phyloP scores from a whole-genome alignment of 805 yeast genomes.

The Monosporozyma yasuniensis region DNA sequence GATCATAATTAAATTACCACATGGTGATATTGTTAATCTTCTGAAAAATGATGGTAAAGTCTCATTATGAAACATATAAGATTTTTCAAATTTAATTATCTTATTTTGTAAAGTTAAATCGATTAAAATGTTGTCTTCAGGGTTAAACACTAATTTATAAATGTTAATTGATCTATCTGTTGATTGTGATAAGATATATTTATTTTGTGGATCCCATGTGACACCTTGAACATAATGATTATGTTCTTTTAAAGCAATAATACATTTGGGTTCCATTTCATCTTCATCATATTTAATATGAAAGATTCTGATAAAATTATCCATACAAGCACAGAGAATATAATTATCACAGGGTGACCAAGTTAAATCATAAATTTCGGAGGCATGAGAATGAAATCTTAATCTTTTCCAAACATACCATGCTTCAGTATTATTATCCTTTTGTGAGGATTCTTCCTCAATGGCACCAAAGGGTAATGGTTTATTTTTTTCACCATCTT shows the following conservation, averaged over 20 bases:
- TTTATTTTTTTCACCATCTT: constrained; percentile 47
- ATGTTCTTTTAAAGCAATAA: constrained; percentile 42
- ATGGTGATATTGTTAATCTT: constrained; percentile 78
- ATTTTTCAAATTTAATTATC: constrained; percentile 47
- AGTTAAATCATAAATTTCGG: constrained; percentile 80
- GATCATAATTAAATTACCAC: constrained; percentile 70
- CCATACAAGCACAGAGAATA: constrained; percentile 87
- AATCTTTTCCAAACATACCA: constrained; percentile 50
- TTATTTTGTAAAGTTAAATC: constrained; percentile 30
- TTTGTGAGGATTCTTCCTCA: constrained; percentile 22
- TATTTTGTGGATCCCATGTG: constrained; percentile 83
- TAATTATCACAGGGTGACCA: constrained; percentile 85
- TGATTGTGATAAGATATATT: constrained; percentile 74
- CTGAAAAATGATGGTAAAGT: constrained; percentile 86
- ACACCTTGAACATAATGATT: constrained; percentile 92
- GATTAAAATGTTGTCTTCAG: constrained; percentile 7
- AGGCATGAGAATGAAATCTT: constrained; percentile 46
- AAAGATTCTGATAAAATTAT: constrained; percentile 67
- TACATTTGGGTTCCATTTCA: constrained; percentile 5
- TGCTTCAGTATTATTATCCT: constrained; percentile 53
- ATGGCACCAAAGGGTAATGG: constrained; percentile 31
- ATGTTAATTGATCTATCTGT: constrained; percentile 79
- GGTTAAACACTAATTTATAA: constrained; percentile 32
- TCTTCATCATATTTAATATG: constrained; percentile 14
- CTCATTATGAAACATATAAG: constrained; percentile 68